These are phyloP conservation scores for Berkeleyomyces rouxiae DNA, from an alignment of 2,329 filamentous ascomycete genomes.

Conservation along the genomic window DNA sequence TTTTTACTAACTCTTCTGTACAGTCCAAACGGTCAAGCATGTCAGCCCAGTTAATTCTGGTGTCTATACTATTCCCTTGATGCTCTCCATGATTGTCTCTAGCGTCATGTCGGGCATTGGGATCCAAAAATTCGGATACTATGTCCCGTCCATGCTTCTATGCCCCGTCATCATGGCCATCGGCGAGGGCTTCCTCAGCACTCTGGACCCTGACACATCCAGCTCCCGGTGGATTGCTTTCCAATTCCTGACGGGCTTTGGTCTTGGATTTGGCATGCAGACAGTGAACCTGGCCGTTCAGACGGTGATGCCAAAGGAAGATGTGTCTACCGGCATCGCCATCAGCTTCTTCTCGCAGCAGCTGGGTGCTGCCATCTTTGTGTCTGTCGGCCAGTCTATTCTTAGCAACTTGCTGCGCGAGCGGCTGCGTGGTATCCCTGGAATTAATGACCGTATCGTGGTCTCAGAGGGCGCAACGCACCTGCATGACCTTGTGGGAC, in stretches of 20 bases:
- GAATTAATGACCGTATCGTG: conserved; percentile 28
- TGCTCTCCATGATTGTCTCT: conserved; percentile 37
- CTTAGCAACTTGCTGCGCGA: conserved; percentile 31
- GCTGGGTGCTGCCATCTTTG: conserved; percentile 41
- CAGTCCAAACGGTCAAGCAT: conserved; percentile 39
- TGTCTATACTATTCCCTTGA: conserved; percentile 39
- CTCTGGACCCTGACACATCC: conserved; percentile 30
- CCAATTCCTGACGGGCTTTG: conserved; percentile 42
- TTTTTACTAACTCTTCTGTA: not conserved
- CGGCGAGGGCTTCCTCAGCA: conserved; percentile 41
- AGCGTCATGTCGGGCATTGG: conserved; percentile 30
- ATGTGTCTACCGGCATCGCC: conserved; percentile 38
- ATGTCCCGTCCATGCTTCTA: conserved; percentile 38
- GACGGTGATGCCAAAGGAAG: conserved; percentile 32
- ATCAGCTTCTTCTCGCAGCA: conserved; percentile 42
- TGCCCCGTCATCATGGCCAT: conserved; percentile 33
- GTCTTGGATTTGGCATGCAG: conserved; percentile 43
- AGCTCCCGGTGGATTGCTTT: conserved; percentile 40
- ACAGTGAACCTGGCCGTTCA: conserved; percentile 39
- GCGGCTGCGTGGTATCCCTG: conserved; percentile 25
- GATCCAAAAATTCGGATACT: conserved; percentile 41
- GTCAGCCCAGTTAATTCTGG: conserved; percentile 37
- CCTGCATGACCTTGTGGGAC: conserved; percentile 35
- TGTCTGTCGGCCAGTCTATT: conserved; percentile 38
- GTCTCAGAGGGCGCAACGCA: conserved; percentile 40